Conservation (phyloP, 2,329 filamentous ascomycete species). For the Arthrobotrys conoides region DNA sequence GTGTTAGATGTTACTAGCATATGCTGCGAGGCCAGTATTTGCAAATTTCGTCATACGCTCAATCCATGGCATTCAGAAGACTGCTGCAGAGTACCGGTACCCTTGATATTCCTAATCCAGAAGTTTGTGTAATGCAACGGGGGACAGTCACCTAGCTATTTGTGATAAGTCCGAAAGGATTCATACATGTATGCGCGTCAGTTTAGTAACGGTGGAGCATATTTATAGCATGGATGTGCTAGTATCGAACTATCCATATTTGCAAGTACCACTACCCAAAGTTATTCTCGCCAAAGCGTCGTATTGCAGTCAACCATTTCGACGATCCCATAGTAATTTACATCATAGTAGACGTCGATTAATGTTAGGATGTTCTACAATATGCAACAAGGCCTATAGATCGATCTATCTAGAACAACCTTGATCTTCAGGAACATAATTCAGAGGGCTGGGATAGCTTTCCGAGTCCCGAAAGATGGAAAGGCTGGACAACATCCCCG, state of each 20-base stretch:
- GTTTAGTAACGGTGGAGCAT: conserved; percentile 19
- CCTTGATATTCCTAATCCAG: conserved; percentile 32
- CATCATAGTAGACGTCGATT: conserved; percentile 11
- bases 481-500: conserved; percentile 14
- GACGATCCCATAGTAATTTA: conserved; percentile 9
- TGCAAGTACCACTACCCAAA: conserved; percentile 1
- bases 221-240: conserved; percentile 13
- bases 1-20: background rate
- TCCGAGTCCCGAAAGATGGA: conserved; percentile 34
- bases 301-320: conserved; percentile 32
- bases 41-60: conserved; percentile 13
- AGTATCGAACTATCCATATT: background rate
- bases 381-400: conserved; percentile 38
- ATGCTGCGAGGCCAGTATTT: background rate
- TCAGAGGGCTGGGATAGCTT: conserved; percentile 31
- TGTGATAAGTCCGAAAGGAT: conserved; percentile 51
- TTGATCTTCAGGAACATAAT: conserved; percentile 58
- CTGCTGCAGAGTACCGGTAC: conserved; percentile 25
- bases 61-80: conserved; percentile 1
- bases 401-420: conserved; percentile 34
- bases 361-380: conserved; percentile 38
- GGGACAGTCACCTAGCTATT: conserved; percentile 16
- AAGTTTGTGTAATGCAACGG: conserved; percentile 31
- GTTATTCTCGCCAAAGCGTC: conserved; percentile 7
- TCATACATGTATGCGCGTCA: conserved; percentile 41